Percentiles rank a stretch among this genome's conserved stretches.
phyloP scores from a whole-genome alignment of 306 rosid species.

The Arachis stenosperma region DNA sequence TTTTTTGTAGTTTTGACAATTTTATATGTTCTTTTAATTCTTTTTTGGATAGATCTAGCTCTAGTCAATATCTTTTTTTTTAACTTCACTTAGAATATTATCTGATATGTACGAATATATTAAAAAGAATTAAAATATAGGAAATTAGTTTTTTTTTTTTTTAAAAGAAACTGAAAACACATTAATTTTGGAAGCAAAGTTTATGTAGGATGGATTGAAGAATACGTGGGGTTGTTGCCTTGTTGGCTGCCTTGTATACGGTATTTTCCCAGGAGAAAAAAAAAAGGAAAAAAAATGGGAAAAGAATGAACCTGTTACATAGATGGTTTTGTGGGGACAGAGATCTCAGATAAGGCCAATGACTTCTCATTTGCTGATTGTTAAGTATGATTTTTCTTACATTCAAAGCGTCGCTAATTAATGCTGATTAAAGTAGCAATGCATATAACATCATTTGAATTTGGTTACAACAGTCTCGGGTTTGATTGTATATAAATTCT shows the following conservation, averaged over 20 bases:
- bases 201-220: neutral
- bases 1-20: no score
- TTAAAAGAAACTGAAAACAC: no score
- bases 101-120: no score
- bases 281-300: neutral
- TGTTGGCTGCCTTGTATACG: neutral
- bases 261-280: no score
- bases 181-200: neutral
- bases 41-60: no score
- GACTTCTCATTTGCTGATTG: slow-evolving; percentile 31
- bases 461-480: no score
- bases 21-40: no score
- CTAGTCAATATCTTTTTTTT: no score
- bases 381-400: slow-evolving; percentile 38
- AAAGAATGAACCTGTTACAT: neutral
- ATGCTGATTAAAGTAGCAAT: slow-evolving; percentile 4
- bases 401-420: slow-evolving; percentile 40
- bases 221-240: slow-evolving; percentile 6
- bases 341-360: slow-evolving; percentile 17
- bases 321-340: slow-evolving; percentile 34
- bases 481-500: no score
- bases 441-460: neutral
- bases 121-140: no score
- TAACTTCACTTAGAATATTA: no score
- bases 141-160: no score